Conservation (phyloP, 805 yeast genomes). For the Saturnispora dispora region DNA sequence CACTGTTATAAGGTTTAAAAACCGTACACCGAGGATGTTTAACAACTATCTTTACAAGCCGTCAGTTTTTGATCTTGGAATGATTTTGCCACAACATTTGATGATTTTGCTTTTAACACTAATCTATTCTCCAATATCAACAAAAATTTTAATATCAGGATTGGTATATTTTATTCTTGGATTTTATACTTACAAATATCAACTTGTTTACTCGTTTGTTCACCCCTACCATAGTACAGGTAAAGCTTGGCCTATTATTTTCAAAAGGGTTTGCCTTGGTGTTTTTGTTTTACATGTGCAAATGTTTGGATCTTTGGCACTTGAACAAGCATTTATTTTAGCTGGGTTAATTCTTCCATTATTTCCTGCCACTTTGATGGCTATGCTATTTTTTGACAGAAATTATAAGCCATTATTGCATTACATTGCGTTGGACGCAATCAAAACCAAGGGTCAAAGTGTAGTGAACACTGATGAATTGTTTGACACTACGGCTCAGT, state of each 20-base stretch:
- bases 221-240: constrained; percentile 63
- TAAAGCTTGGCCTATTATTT: constrained; percentile 57
- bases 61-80: constrained; percentile 50
- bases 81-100: constrained; percentile 53
- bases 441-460: constrained; percentile 31
- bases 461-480: constrained; percentile 22
- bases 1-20: constrained; percentile 27
- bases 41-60: constrained; percentile 47
- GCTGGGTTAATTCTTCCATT: constrained; percentile 43
- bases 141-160: constrained; percentile 52
- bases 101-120: constrained; percentile 49
- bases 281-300: constrained; percentile 48
- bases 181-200: constrained; percentile 53
- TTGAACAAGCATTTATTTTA: constrained; percentile 46
- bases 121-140: constrained; percentile 52
- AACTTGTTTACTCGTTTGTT: constrained; percentile 49
- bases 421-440: constrained; percentile 52
- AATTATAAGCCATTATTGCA: constrained; percentile 44
- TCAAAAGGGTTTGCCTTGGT: constrained; percentile 47
- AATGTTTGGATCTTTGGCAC: constrained; percentile 55
- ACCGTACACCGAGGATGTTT: constrained; percentile 44
- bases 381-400: constrained; percentile 42
- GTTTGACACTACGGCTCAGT: constrained; percentile 6
- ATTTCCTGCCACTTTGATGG: constrained; percentile 36
- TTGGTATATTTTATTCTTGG: constrained; percentile 48